Conservation (phyloP, 2,329 filamentous ascomycete genomes). For the Cryphonectria japonica region DNA sequence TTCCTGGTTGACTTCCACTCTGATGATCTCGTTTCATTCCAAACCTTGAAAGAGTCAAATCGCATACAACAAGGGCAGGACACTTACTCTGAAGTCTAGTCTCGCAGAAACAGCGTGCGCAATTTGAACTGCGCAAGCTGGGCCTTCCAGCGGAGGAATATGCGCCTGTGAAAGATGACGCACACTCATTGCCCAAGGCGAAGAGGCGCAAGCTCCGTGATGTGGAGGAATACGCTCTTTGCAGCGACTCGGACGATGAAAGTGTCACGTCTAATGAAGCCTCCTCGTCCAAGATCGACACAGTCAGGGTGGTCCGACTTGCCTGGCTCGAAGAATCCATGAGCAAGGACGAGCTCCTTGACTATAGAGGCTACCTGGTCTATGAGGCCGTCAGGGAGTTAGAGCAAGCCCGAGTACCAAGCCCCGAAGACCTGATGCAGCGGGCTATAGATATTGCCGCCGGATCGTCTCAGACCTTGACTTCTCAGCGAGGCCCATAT, state of each 20-base stretch:
- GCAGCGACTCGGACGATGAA: conserved; percentile 34
- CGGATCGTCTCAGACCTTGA: conserved; percentile 14
- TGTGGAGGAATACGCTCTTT: conserved; percentile 22
- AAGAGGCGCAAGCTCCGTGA: conserved; percentile 34
- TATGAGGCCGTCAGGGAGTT: conserved; percentile 51
- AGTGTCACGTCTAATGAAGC: conserved; percentile 6
- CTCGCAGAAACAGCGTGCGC: conserved; percentile 68
- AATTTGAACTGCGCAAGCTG: conserved; percentile 74
- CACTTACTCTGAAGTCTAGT: conserved; percentile 41
- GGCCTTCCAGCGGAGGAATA: conserved; percentile 63
- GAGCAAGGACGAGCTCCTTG: conserved; percentile 47
- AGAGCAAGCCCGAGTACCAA: conserved; percentile 15
- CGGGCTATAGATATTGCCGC: conserved; percentile 20
- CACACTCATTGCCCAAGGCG: conserved; percentile 32
- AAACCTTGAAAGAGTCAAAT: background rate
- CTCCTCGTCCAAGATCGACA: conserved; percentile 8
- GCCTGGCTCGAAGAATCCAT: conserved; percentile 62
- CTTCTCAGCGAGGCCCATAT: background rate
- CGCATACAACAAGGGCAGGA: background rate
- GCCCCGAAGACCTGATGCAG: conserved; percentile 16
- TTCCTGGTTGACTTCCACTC: background rate
- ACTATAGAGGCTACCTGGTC: conserved; percentile 55
- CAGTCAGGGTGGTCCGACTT: conserved; percentile 58
- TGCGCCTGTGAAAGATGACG: conserved; percentile 22
- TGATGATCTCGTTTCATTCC: background rate